These are phyloP conservation scores for Xylaria sp. DNA, from an alignment of 2,329 filamentous ascomycete species.

Conservation along the genomic window DNA sequence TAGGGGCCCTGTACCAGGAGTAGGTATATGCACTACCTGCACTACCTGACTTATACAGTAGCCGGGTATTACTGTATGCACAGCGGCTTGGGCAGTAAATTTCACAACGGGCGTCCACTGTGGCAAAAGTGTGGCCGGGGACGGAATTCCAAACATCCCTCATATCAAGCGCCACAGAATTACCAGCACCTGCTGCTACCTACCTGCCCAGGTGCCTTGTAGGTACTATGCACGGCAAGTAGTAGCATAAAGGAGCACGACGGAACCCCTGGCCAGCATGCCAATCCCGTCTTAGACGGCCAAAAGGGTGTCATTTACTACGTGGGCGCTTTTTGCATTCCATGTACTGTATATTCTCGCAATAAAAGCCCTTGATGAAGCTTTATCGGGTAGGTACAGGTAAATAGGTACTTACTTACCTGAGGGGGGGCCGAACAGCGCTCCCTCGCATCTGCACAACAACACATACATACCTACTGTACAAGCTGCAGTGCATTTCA, in stretches of 20 bases:
- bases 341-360: conserved; percentile 1
- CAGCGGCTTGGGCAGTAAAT: conserved; percentile 1
- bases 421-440: background rate
- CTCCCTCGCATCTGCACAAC: background rate
- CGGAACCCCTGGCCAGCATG: background rate
- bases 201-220: no score
- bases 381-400: background rate
- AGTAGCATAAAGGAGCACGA: background rate
- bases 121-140: conserved; percentile 7
- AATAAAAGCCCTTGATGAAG: background rate
- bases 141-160: background rate
- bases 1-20: no score
- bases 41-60: background rate
- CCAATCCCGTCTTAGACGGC: background rate
- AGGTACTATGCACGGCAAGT: no score
- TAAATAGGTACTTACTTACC: background rate
- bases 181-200: no score
- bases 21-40: background rate
- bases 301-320: background rate
- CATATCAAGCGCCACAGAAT: conserved; percentile 13
- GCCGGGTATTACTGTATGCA: background rate
- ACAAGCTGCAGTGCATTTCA: background rate
- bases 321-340: background rate
- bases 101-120: conserved; percentile 9
- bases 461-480: no score